Evolutionary conservation across 2,329 filamentous ascomycete species (phyloP), one percentile per base, ranked within the genome.

Genomic region (Amylocarpus encephaloides): DNA sequence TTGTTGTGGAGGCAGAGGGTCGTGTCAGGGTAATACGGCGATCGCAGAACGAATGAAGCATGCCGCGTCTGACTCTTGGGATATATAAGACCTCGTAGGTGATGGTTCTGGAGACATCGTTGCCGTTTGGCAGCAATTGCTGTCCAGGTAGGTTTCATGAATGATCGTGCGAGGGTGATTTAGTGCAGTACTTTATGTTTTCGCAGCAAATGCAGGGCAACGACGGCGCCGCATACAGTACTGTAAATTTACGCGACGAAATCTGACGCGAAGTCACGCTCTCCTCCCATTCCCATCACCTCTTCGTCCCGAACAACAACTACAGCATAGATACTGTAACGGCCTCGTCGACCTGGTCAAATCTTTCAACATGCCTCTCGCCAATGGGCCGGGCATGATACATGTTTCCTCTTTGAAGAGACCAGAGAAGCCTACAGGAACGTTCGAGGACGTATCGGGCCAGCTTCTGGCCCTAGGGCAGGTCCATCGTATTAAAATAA

Each of bases 131-230:
- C 54, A 48, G 52, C 33, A 44, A 57, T 49, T 46, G 49, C 51
- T 40, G 50, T 51, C 51, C 50, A 51, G 46, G 49, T 46, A 46
- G 46, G 47, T 46, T 54, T 55, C 56, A 59, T 59, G 47, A 52
- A 44, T 34, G 30, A 30, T 46, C 19, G 39, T 42, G 33, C 30
- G 38, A 29, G 26, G 9, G 13, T 12, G 30, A 16, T 36, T 36
- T 3, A 10, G 15, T 13, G 15, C 15, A 18, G 36, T 39, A 13
- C 11, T 10, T 39, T 19, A 19, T 29, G 43, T 33, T 44, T 35
- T 18, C 13, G 30, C 7, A 18, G n/a, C 10, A 32, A 35, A 44
- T 32, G 15, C 43, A 18, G 33, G 1, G 3, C 18, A 12, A 18
- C 22, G 19, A n/a, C 43, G 32, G n/a, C 9, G 32, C 38, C 43